Evolutionary conservation across 164 flowering plant species (phyloP), one percentile per base, ranked within the genome.

Genomic region (Chimonanthus salicifolius): DNA sequence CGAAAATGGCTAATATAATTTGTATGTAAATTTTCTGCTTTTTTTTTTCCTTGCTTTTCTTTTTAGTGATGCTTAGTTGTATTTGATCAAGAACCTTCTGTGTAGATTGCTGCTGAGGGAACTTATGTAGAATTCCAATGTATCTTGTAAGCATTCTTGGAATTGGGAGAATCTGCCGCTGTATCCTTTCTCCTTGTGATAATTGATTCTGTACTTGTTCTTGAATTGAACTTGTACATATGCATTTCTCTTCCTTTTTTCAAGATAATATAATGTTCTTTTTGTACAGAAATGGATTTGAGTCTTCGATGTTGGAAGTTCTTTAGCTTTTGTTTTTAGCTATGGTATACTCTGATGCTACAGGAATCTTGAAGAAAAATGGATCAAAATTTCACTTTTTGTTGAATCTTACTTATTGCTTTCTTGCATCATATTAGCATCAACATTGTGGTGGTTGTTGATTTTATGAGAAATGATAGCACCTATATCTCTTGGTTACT

Each of bases 1-100:
- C 66, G 74, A 62, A 71, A 76, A 70, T 33, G 83, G 86, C 85
- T 84, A 78, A 58, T 80, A 80, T 75, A 20, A 49, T 79, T 77
- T 85, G 77, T 80, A 58, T 82, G 84, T 82, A 81, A 75, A 4
- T 47, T 45, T 64, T 58, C 65, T 15, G 46, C 62, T 54, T 72
- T 64, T 67, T 33, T 68, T 43, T 73, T 21, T 71, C 50, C 49
- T 68, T 69, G 50, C 62, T 21, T 60, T 21, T 33, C 54, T 43
- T 6, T 62, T 47, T 73, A 48, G 44, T 47, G 67, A 44, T 65
- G 21, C 75, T 78, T 79, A 75, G 51, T 67, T 83, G 70, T 67
- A 73, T 58, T 76, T 73, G 68, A 70, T 58, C 46, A 71, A 69
- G 74, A 64, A 46, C 18, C 58, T 60, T 64, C 47, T n/a, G 15